Evolutionary conservation across 805 yeast species (phyloP), one percentile per base, ranked within the genome.

Genomic region (Priceomyces medius): DNA sequence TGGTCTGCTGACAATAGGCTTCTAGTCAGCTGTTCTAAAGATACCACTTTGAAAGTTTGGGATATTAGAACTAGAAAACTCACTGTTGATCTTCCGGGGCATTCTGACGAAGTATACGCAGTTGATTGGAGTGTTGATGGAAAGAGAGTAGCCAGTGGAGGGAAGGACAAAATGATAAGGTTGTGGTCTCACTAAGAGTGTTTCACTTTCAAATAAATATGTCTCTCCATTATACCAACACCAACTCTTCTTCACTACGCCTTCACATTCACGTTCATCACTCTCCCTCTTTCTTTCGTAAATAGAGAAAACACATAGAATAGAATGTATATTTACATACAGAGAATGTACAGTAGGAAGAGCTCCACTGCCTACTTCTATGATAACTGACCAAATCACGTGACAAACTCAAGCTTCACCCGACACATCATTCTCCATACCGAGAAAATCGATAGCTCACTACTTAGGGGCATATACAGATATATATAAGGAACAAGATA

Each of bases 51-150:
- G 57, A 91, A 91, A 63, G 96, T 91, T 2, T 91, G 98, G 98
- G 97, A 91, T 58, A 81, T 91, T 17, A 79, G 86, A 55, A 86
- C 96, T 3, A 76, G 84, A 48, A 91, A 91, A 58, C 69, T 93
- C 42, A 77, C 81, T 44, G 88, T 84, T 13, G 99, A 93, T 63
- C 75, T 93, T 44, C 99, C 99, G 0, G 99, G 99, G 1, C 99
- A 93, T 59, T 71, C 82, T 12, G 99, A 93, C 57, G 99, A 93
- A 65, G 96, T 93, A 0, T 93, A 80, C 59, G 95, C 97, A 0
- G 97, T 93, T 3, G 99, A 93, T 56, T 93, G 99, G 99, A 87
- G 97, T 69, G 80, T 85, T 42, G 99, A 93, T 60, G 99, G 99
- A 35, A 79, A 78, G 49, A 75, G 83, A 50, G 98, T 93, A 9